A percentile compares a stretch with the other conserved stretches of the same genome.
These are phyloP conservation scores for Sugiyamaella valdiviana DNA, from an alignment of 805 yeast genomes.

Conservation along the genomic window DNA sequence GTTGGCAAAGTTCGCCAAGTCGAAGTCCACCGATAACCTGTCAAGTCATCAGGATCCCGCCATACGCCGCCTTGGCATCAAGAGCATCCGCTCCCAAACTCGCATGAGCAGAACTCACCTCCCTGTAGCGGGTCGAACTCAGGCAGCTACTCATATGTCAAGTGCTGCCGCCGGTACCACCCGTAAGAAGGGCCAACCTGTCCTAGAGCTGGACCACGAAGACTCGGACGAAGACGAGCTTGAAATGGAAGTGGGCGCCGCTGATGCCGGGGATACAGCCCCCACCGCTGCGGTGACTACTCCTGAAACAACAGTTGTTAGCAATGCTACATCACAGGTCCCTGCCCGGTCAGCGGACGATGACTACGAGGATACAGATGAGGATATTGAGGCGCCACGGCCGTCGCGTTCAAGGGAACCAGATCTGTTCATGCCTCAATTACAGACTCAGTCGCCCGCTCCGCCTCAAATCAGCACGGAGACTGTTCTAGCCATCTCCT, in stretches of 20 bases:
- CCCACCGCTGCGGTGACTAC: background rate
- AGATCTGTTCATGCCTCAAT: conserved; percentile 6
- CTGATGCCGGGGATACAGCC: background rate
- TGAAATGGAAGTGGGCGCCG: background rate
- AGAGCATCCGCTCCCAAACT: conserved; percentile 9
- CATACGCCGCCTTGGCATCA: conserved; percentile 1
- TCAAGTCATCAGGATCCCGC: conserved; percentile 6
- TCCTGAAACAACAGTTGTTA: background rate
- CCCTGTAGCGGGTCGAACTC: background rate
- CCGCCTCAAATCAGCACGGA: conserved; percentile 22
- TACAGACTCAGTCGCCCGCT: conserved; percentile 15
- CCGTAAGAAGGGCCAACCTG: conserved; percentile 3
- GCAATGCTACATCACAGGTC: background rate
- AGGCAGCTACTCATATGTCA: background rate
- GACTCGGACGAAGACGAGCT: conserved; percentile 12
- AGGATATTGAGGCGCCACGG: background rate
- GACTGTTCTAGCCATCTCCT: conserved; percentile 20
- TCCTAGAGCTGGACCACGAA: conserved; percentile 14
- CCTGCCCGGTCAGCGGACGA: conserved; percentile 1
- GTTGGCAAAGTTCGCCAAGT: conserved; percentile 5
- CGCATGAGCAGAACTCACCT: conserved; percentile 6
- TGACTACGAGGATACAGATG: conserved; percentile 10
- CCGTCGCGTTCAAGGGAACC: background rate
- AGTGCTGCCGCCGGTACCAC: background rate
- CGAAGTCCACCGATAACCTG: conserved; percentile 17